These are phyloP conservation scores for Candida awuae DNA, from an alignment of 805 yeast genomes.

Conservation along the genomic window DNA sequence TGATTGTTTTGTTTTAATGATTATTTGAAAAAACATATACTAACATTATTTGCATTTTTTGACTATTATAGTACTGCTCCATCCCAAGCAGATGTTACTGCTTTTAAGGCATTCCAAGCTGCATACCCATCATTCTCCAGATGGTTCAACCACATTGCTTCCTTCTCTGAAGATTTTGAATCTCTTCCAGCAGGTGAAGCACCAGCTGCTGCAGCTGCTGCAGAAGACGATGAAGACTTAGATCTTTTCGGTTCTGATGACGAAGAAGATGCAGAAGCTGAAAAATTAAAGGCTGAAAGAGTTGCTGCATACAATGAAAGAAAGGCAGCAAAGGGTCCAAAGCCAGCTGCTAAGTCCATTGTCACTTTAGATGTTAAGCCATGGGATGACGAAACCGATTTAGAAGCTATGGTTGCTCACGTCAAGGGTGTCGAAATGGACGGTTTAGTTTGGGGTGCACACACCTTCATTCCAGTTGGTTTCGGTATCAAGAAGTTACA, in stretches of 20 bases:
- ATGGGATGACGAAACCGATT: conserved; percentile 99
- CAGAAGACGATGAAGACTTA: conserved; percentile 83
- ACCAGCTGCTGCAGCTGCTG: conserved; percentile 49
- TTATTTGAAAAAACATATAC: conserved; percentile 4
- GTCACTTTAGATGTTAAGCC: conserved; percentile 98
- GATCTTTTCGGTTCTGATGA: conserved; percentile 93
- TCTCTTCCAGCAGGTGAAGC: conserved; percentile 67
- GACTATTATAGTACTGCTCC: conserved; percentile 60
- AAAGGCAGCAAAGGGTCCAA: conserved; percentile 95
- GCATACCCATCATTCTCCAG: conserved; percentile 92
- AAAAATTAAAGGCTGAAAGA: conserved; percentile 94
- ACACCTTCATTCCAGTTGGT: conserved; percentile 93
- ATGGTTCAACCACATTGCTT: conserved; percentile 98
- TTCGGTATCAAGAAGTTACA: conserved; percentile 99
- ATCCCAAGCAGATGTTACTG: conserved; percentile 91
- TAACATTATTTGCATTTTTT: conserved; percentile 3
- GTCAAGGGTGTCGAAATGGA: conserved; percentile 82
- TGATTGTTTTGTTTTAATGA: neutral
- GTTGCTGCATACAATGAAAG: conserved; percentile 95
- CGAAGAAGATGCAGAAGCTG: conserved; percentile 94
- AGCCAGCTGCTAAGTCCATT: conserved; percentile 97
- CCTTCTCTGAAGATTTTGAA: conserved; percentile 79
- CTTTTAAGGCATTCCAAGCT: conserved; percentile 88
- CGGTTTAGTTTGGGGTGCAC: conserved; percentile 98
- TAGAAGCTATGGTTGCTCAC: conserved; percentile 78